Conservation (phyloP, 148 eudicot species). For the Euryodendron excelsum region DNA sequence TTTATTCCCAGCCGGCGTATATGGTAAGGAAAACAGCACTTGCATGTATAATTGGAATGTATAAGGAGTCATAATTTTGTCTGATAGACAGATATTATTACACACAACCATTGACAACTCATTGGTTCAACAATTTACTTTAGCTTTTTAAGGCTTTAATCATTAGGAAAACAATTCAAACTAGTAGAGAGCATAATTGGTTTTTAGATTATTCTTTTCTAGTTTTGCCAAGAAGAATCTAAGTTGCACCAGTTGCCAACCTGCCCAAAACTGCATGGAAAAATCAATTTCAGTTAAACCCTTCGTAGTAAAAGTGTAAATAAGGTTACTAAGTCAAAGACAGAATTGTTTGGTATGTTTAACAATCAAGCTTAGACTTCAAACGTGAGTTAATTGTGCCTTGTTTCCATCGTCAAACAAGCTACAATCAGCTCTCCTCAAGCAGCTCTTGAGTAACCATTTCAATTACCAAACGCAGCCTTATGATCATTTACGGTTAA, state of each 20-base stretch:
- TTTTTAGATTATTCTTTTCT: not conserved
- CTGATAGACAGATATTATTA: not conserved
- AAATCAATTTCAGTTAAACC: not conserved
- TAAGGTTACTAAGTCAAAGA: not conserved
- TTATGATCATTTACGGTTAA: no score
- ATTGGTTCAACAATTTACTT: not conserved
- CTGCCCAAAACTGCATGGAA: not conserved
- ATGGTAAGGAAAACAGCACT: not conserved
- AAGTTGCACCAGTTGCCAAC: not conserved
- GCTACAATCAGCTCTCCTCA: no score
- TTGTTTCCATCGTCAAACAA: not conserved
- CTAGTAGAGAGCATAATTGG: not conserved
- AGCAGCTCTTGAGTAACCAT: no score
- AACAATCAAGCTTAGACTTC: not conserved
- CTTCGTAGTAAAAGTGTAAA: not conserved
- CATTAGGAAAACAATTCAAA: not conserved
- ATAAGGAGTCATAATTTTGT: conserved; percentile 3
- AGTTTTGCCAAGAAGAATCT: not conserved
- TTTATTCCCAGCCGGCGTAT: not conserved
- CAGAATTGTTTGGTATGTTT: not conserved
- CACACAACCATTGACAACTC: not conserved
- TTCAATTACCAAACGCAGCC: no score
- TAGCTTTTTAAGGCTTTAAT: not conserved
- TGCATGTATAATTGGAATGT: not conserved
- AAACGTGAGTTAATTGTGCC: not conserved